These are phyloP conservation scores for Hydnomerulius pinastri DNA, from an alignment of 768 basidiomycete genomes.

Conservation along the genomic window DNA sequence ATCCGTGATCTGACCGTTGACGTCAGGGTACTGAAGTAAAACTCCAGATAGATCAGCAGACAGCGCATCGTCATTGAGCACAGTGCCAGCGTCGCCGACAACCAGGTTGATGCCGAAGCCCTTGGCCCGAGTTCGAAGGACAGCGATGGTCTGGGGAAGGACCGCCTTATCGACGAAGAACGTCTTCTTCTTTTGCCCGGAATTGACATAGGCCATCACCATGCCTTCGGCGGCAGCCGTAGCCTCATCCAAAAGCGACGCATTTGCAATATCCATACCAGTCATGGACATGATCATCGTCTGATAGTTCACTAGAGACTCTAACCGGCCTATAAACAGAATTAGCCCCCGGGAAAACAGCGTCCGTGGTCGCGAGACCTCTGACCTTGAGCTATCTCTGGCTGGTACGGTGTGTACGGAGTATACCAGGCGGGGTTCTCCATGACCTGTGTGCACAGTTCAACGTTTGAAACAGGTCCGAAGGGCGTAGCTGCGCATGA, in stretches of 20 bases:
- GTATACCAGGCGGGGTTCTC: slow-evolving; percentile 99
- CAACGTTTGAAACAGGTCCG: slow-evolving; percentile 5
- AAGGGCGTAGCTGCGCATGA: slow-evolving; percentile 8
- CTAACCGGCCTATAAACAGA: slow-evolving; percentile 72
- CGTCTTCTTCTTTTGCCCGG: slow-evolving; percentile 70
- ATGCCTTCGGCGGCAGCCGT: slow-evolving; percentile 96
- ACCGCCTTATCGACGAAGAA: slow-evolving; percentile 88
- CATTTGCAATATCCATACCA: slow-evolving; percentile 93
- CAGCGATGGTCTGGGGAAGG: slow-evolving; percentile 85
- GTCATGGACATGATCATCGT: slow-evolving; percentile 95
- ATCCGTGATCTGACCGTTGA: slow-evolving; percentile 81
- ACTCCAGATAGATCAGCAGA: slow-evolving; percentile 77
- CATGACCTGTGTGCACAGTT: slow-evolving; percentile 64
- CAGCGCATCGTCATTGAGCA: slow-evolving; percentile 53
- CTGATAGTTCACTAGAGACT: slow-evolving; percentile 96
- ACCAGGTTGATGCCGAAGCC: slow-evolving; percentile 89
- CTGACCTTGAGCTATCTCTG: slow-evolving; percentile 96
- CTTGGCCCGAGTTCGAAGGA: slow-evolving; percentile 87
- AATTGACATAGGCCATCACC: slow-evolving; percentile 85
- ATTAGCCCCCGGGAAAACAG: slow-evolving; percentile 12
- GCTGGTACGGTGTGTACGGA: slow-evolving; percentile 93
- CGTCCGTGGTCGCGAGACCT: slow-evolving; percentile 2
- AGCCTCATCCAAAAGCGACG: slow-evolving; percentile 92
- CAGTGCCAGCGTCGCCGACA: slow-evolving; percentile 58
- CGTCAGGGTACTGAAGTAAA: slow-evolving; percentile 92